Conservation (phyloP, 371 early-diverging fungal species). For the Apophysomyces trapeziformis region DNA sequence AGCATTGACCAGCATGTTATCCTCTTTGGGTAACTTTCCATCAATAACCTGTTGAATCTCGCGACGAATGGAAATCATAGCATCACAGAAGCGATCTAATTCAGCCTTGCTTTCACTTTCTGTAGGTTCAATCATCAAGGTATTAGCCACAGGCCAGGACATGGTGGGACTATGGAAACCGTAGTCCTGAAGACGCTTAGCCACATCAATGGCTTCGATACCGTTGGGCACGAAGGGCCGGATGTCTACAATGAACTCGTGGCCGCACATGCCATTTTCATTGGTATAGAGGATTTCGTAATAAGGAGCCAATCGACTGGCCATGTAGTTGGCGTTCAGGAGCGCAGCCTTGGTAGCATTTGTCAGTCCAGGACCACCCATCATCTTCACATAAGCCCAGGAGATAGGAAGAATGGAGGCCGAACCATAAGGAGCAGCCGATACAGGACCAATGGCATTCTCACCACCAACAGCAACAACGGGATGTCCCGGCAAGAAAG, state of each 20-base stretch:
- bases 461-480: slow-evolving; percentile 73
- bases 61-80: slow-evolving; percentile 91
- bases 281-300: slow-evolving; percentile 93
- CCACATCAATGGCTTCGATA: slow-evolving; percentile 94
- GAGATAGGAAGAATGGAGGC: slow-evolving; percentile 95
- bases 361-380: slow-evolving; percentile 89
- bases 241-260: slow-evolving; percentile 97
- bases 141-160: slow-evolving; percentile 98
- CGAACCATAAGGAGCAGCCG: slow-evolving; percentile 97
- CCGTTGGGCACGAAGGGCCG: slow-evolving; percentile 84
- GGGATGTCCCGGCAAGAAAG: slow-evolving; percentile 93
- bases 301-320: slow-evolving; percentile 81
- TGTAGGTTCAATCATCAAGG: slow-evolving; percentile 99
- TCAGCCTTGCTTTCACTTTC: slow-evolving; percentile 93
- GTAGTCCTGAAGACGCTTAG: slow-evolving; percentile 97
- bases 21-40: slow-evolving; percentile 77
- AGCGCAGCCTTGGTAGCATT: slow-evolving; percentile 89
- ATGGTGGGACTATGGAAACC: slow-evolving; percentile 98
- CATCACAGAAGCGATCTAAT: slow-evolving; percentile 96
- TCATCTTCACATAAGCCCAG: slow-evolving; percentile 97
- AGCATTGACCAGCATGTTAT: slow-evolving; percentile 87
- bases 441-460: slow-evolving; percentile 88
- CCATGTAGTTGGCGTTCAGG: slow-evolving; percentile 98
- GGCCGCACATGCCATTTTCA: slow-evolving; percentile 93
- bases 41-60: slow-evolving; percentile 90